Evolutionary conservation across 2,329 filamentous ascomycete genomes (phyloP), one percentile per base, ranked within the genome.

Genomic region (Arthrobotrys sinensis): DNA sequence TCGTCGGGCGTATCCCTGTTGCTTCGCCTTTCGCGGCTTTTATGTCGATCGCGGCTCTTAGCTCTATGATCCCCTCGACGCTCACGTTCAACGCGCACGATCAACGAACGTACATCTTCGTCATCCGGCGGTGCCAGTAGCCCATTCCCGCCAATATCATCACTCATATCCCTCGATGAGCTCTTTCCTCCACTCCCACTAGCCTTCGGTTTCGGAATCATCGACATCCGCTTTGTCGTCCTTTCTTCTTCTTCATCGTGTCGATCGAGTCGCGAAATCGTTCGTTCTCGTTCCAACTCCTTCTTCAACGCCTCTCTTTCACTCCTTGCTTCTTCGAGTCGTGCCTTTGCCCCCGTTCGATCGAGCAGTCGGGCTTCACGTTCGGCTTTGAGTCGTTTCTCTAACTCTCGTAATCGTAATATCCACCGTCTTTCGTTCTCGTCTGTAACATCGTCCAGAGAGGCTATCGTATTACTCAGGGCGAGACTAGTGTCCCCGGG

Each of bases 361-460:
- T 99, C 96, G 73, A 97, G 86, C 66, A 96, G 86, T 52, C 96
- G 87, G 0, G 91, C 94, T 84, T 98, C 96, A 12, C 96, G 87
- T 85, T 99, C 96, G 53, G 92, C 91, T 84, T 97, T 97, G 16
- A 99, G 87, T 81, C 96, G 90, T 80, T 91, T 89, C 86, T 99
- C 96, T 81, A 98, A 86, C 83, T 98, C 94, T 72, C 93, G 90
- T 38, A 98, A 87, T 5, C 96, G 87, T 80, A 97, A 89, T 80
- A 96, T 90, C 93, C 93, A 97, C 81, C 92, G 90, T 80, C 92
- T 91, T 81, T 95, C 91, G 45, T 86, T 85, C 62, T 83, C 82
- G 1, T 81, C 82, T 14, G 64, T 65, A 19, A 70, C 63, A 40
- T 86, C 85, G 43, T 81, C 79, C 5, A 80, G 82, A 36, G 79